Evolutionary conservation across 768 basidiomycete species (phyloP), one percentile per base, ranked within the genome.

Genomic region (Macrolepiota albuminosa): DNA sequence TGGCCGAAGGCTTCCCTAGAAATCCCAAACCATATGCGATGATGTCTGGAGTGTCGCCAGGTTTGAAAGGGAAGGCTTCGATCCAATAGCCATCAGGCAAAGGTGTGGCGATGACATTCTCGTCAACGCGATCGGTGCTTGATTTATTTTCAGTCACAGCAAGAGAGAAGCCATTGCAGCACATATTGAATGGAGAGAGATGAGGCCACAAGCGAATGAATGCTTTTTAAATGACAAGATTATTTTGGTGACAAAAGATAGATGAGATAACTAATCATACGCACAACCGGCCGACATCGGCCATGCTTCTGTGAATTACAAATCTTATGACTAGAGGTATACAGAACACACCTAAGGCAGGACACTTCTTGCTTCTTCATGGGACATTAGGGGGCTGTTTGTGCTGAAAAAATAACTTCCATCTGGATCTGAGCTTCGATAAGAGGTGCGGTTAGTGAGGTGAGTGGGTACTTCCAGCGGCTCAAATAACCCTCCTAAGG

Each of bases 21-120:
- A 51, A 51, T 36, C 50, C 50, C 50, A 52, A n/a, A n/a, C 51
- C 51, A 37, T 52, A 52, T 37, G 51, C 51, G 31, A 52, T 52
- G 18, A 52, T 52, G 14, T 52, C 51, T 37, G 51, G 51, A 37
- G 36, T 52, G 24, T 52, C 51, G 51, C 36, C 51, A 11, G 36
- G 21, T 37, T 37, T 21, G 36, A 52, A 52, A 52, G 51, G 51
- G 31, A 52, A 52, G 1, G 51, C 51, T 52, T 52, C 51, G 7
- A 52, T 37, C 51, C 51, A 52, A 37, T 52, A 37, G 14, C 36
- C 51, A 37, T 52, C 51, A 5, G 51, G 34, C 34, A 52, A 37
- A 24, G 51, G 36, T 52, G 24, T 26, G 13, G 51, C 36, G 21
- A 52, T 7, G 24, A 52, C 8, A 26, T 14, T 37, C 51, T 52